A percentile compares a stretch with the other conserved stretches of the same genome.
These are phyloP conservation scores for Fusarium pseudocircinatum DNA, from an alignment of 2,329 filamentous ascomycete species.

Conservation along the genomic window DNA sequence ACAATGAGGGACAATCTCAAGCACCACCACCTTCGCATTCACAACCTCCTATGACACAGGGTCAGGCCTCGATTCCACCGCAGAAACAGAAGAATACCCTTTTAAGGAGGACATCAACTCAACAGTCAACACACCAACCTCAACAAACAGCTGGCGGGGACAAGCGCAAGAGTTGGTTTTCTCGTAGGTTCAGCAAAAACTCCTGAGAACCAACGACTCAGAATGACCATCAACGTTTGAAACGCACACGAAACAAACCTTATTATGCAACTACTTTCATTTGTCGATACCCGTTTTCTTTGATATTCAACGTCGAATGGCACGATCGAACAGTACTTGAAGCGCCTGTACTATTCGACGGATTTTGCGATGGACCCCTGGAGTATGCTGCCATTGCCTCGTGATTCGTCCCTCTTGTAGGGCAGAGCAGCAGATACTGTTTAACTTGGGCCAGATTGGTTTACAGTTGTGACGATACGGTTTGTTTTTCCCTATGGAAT, in stretches of 20 bases:
- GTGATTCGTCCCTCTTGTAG: not conserved
- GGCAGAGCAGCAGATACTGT: slow-evolving; percentile 9
- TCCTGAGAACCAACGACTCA: slow-evolving; percentile 12
- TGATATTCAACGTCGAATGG: slow-evolving; percentile 14
- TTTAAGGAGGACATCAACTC: slow-evolving; percentile 44
- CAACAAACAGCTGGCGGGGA: slow-evolving; percentile 54
- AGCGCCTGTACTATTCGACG: slow-evolving; percentile 2
- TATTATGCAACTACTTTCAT: slow-evolving; percentile 32
- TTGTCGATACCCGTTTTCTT: slow-evolving; percentile 44
- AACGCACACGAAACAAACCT: slow-evolving; percentile 18
- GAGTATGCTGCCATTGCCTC: slow-evolving; percentile 17
- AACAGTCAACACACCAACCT: slow-evolving; percentile 28
- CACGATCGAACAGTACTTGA: not conserved
- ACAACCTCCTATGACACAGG: slow-evolving; percentile 32
- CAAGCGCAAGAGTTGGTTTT: slow-evolving; percentile 92
- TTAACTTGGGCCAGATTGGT: slow-evolving; percentile 26
- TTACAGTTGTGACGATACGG: slow-evolving; percentile 15
- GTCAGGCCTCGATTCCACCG: slow-evolving; percentile 25
- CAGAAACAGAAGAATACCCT: slow-evolving; percentile 45
- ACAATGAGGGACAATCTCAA: slow-evolving; percentile 38
- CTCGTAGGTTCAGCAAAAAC: slow-evolving; percentile 79
- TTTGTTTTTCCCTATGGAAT: slow-evolving; percentile 11
- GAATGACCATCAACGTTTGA: slow-evolving; percentile 14
- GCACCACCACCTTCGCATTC: slow-evolving; percentile 41
- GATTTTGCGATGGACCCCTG: slow-evolving; percentile 1